These are phyloP conservation scores for Panicum hallii DNA, from an alignment of 202 grass and related monocot species.

Conservation along the genomic window DNA sequence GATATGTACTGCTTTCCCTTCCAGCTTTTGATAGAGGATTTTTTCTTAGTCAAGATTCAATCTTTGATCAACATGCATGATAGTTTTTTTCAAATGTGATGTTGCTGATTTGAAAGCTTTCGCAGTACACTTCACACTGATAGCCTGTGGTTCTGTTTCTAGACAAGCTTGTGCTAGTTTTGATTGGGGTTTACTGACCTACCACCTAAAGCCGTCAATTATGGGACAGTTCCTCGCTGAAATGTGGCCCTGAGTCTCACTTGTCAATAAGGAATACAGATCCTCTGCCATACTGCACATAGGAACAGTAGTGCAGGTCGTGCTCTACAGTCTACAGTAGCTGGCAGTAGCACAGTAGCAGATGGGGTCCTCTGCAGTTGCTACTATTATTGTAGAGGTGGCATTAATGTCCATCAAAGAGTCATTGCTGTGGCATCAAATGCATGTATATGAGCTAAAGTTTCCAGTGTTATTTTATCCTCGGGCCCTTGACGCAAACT, in stretches of 20 bases:
- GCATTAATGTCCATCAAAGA: background rate
- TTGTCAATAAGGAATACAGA: background rate
- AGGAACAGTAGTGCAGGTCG: background rate
- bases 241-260: background rate
- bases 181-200: background rate
- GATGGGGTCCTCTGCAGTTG: background rate
- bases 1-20: background rate
- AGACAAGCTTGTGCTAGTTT: background rate
- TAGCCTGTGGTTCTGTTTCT: background rate
- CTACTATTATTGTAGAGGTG: background rate
- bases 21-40: background rate
- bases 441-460: slow-evolving; percentile 5
- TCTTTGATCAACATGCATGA: background rate
- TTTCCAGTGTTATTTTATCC: slow-evolving; percentile 5
- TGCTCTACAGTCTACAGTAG: background rate
- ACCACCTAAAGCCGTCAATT: background rate
- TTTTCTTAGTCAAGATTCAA: background rate
- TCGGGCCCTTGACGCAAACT: slow-evolving; percentile 11
- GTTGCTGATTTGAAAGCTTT: background rate
- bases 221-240: background rate
- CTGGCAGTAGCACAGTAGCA: background rate
- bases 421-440: background rate
- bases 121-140: background rate
- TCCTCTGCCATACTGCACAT: background rate
- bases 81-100: background rate